Evolutionary conservation across 129 eudicot genomes (phyloP).

Genomic region (Scalesia atractyloides): DNA sequence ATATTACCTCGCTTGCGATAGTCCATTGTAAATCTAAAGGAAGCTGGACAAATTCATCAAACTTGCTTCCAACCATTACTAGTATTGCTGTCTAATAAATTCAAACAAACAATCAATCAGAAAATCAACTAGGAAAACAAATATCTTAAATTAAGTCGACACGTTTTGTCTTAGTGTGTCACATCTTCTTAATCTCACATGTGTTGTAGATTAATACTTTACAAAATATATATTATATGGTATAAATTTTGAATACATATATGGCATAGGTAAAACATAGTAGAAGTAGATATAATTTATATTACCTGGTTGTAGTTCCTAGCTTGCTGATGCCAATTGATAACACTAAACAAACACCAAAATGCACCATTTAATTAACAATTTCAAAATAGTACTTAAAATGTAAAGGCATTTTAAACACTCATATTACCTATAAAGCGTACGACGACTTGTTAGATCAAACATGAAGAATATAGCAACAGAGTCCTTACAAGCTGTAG

Average conservation of each 20-base stretch:
- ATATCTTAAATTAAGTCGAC: background rate
- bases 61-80: conserved; percentile 80
- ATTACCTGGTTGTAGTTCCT: conserved; percentile 78
- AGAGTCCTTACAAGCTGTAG: conserved; percentile 58
- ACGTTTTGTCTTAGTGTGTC: no score
- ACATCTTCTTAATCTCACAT: no score
- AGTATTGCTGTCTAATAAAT: conserved; percentile 69
- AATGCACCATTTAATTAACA: background rate
- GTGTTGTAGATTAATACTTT: no score
- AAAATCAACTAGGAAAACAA: background rate
- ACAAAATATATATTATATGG: background rate
- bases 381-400: background rate
- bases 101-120: background rate
- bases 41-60: conserved; percentile 77
- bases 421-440: conserved; percentile 53
- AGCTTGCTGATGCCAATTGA: conserved; percentile 77
- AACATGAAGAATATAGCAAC: conserved; percentile 81
- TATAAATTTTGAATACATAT: no score
- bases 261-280: no score
- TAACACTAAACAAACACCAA: conserved; percentile 46
- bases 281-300: background rate
- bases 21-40: conserved; percentile 89
- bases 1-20: conserved; percentile 66
- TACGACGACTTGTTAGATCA: conserved; percentile 78
- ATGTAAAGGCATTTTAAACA: background rate